These are phyloP conservation scores for Mimosa bimucronata DNA, from an alignment of 306 rosid genomes.

Conservation along the genomic window DNA sequence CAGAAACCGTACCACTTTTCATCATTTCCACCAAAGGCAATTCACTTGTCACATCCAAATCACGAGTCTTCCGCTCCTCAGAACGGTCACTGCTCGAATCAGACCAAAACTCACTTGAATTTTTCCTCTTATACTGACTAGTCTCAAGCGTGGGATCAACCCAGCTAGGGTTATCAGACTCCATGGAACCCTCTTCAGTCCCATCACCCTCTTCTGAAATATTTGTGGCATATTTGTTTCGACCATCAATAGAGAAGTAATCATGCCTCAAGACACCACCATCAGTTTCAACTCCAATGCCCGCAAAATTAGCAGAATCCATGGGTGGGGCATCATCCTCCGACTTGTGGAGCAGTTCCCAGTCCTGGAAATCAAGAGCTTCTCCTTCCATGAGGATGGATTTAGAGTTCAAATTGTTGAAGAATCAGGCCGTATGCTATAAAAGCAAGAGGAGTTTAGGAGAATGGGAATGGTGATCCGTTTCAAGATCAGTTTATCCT, in stretches of 20 bases:
- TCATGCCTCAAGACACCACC: slow-evolving; percentile 59
- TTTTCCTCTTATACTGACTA: slow-evolving; percentile 25
- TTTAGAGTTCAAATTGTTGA: background rate
- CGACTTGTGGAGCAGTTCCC: slow-evolving; percentile 63
- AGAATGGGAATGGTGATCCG: background rate
- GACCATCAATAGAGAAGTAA: slow-evolving; percentile 62
- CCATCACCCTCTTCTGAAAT: slow-evolving; percentile 21
- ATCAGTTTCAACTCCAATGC: slow-evolving; percentile 50
- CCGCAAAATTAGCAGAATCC: slow-evolving; percentile 28
- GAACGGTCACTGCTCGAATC: slow-evolving; percentile 55
- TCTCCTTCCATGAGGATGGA: slow-evolving; percentile 45
- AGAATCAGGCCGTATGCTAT: background rate
- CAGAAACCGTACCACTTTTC: background rate
- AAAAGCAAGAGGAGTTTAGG: background rate
- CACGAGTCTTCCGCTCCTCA: slow-evolving; percentile 49
- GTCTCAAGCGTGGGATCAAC: slow-evolving; percentile 55
- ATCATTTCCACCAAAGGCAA: slow-evolving; percentile 15
- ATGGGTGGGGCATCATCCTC: slow-evolving; percentile 27
- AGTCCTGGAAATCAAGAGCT: slow-evolving; percentile 59
- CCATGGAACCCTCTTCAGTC: slow-evolving; percentile 53
- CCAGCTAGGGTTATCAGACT: slow-evolving; percentile 76
- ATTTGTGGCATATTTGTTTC: slow-evolving; percentile 33
- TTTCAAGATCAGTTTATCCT: background rate
- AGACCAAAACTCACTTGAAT: slow-evolving; percentile 54
- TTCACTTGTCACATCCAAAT: slow-evolving; percentile 36